Evolutionary conservation across 139 green algal species (phyloP), one percentile per base, ranked within the genome.

Genomic region (Chlamydomonas sphaeroides): DNA sequence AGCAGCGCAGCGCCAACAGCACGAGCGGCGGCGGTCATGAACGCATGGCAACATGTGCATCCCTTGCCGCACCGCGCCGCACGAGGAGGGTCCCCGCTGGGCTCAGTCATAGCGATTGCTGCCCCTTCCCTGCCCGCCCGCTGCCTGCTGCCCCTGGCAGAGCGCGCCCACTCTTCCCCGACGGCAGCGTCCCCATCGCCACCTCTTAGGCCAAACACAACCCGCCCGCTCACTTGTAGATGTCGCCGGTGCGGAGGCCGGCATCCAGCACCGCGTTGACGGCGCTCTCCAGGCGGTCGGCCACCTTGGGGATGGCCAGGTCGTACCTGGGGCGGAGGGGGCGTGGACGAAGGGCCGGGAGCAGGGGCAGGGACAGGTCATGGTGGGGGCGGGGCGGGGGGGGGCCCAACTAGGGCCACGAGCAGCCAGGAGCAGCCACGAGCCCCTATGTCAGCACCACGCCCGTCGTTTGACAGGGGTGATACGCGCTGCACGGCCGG

Each of bases 191-290:
- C 20, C 53, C 5, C 53, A n/a, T 61, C 53, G 10, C 20, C 18
- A 8, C 53, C 14, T 20, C 23, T 5, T 33, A 10, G 2, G 2
- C 11, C 62, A 28, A 56, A 51, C 45, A 8, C 61, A 36, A 11
- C n/a, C n/a, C 32, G 15, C 32, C 2, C 10, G 38, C 95, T 39
- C 90, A 85, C 48, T 92, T 94, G 89, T 95, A 97, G 56, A 99
- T 93, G 89, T 99, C 97, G 15, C 88, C 92, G 32, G 97, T 99
- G 61, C 97, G 89, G 86, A 94, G 96, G 1, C 96, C 97, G 2
- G 88, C 80, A 63, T 98, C 97, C 76, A 99, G 90, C 0, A 88
- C 90, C 7, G 86, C 80, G 41, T 95, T 92, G 8, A 99, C 95
- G 3, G 97, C 96, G 1, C 67, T 81, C 87, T 99, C 95, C 41